Percentiles rank a stretch among this genome's conserved stretches.
Evolutionary conservation across 1,139 yeast genomes (phyloP).

Genomic region (Suhomyces chickasaworum): DNA sequence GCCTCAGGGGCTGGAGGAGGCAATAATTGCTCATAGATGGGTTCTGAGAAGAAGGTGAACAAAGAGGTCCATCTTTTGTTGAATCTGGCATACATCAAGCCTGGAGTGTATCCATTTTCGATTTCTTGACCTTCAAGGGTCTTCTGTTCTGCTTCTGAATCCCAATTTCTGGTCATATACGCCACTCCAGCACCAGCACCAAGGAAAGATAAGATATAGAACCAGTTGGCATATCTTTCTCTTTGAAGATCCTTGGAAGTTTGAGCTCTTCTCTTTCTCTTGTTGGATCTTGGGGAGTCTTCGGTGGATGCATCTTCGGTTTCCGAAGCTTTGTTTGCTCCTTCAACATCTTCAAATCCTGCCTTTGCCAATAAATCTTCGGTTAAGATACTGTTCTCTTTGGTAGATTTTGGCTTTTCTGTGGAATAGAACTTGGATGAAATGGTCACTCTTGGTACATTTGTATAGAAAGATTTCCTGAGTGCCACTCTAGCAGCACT

Average conservation of each 20-base stretch:
- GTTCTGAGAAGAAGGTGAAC: constrained; percentile 87
- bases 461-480: neutral
- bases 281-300: constrained; percentile 17
- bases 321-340: constrained; percentile 1
- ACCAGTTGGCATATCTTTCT: constrained; percentile 68
- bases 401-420: constrained; percentile 24
- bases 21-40: constrained; percentile 86
- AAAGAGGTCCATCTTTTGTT: constrained; percentile 71
- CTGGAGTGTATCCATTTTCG: constrained; percentile 70
- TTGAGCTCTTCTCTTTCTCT: constrained; percentile 56
- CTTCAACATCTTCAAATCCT: constrained; percentile 58
- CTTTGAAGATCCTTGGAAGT: constrained; percentile 62
- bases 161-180: constrained; percentile 88
- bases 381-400: constrained; percentile 59
- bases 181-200: constrained; percentile 65
- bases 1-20: constrained; percentile 90
- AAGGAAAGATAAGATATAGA: constrained; percentile 64
- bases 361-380: constrained; percentile 84
- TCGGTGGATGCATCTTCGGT: constrained; percentile 9
- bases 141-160: constrained; percentile 68
- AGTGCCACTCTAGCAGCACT: constrained; percentile 4
- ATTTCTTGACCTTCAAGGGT: constrained; percentile 50
- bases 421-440: constrained; percentile 23
- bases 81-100: constrained; percentile 67
- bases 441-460: neutral